These are phyloP conservation scores for Xylaria longipes DNA, from an alignment of 495 filamentous ascomycete species.

Conservation along the genomic window DNA sequence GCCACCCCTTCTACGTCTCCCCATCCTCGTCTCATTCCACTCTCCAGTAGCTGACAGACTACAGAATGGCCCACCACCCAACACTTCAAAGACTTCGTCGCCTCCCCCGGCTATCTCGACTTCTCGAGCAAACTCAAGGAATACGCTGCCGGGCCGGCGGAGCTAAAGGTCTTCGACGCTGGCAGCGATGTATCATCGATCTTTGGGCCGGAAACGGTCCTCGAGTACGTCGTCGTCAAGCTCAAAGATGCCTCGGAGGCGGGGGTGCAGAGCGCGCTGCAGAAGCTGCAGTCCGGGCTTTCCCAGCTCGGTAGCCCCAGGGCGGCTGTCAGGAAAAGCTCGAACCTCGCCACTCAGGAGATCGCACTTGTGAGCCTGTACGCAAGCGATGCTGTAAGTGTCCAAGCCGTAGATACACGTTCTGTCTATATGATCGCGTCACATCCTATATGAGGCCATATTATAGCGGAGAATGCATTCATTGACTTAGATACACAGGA, in stretches of 20 bases:
- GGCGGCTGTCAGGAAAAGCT: neutral
- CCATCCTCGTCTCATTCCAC: neutral
- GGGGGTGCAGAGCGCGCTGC: neutral
- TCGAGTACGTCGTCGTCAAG: slow-evolving; percentile 19
- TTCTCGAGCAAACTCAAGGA: neutral
- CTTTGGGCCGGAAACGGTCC: neutral
- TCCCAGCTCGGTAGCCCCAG: neutral
- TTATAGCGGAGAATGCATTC: neutral
- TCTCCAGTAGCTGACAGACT: neutral
- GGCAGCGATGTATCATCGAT: slow-evolving; percentile 1
- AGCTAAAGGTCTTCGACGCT: neutral
- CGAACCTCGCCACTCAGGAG: slow-evolving; percentile 2
- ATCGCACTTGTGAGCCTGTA: slow-evolving; percentile 11
- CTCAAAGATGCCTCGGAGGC: slow-evolving; percentile 4
- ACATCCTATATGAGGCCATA: neutral
- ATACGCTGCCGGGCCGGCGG: neutral
- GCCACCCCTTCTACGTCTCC: neutral
- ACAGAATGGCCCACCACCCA: slow-evolving; percentile 17
- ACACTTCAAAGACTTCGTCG: slow-evolving; percentile 8
- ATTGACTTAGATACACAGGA: slow-evolving; percentile 6
- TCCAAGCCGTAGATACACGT: neutral
- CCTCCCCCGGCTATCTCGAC: neutral
- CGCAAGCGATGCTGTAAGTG: slow-evolving; percentile 21
- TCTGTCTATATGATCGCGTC: neutral
- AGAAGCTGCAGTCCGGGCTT: slow-evolving; percentile 11